Evolutionary conservation across 108 stramenopile species (phyloP), one percentile per base, ranked within the genome.

Genomic region (Fragilariopsis cylindrus): DNA sequence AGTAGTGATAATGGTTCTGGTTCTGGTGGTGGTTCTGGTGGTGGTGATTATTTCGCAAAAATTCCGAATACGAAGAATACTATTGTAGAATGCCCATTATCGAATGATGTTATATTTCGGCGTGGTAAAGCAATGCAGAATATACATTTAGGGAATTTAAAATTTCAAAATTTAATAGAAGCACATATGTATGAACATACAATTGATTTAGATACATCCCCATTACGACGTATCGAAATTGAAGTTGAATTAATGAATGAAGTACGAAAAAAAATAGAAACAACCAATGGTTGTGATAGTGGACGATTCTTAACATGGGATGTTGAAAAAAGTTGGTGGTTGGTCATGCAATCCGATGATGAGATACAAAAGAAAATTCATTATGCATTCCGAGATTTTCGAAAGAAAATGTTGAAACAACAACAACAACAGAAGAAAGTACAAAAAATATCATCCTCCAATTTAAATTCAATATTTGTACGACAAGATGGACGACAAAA

Each of bases 301-400:
- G 67, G 67, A 48, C 48, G 67, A 18, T 68, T 68, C 30, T 68
- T 68, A 19, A 52, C 39, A 50, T 68, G 67, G 67, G 48, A 68
- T 3, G 46, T 45, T 4, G 21, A 68, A 11, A 48, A 52, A 11
- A 12, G 67, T 21, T 68, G 67, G 48, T 68, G 67, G 67, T 42
- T 63, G 42, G 13, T 15, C 7, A 63, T 63, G 62, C n/a, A 7
- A 5, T 7, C 3, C 7, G 13, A 43, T 40, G 43, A 63, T 16
- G 43, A 63, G 46, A 63, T 63, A 15, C 43, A 40, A 63, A 41
- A n/a, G 13, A 63, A 63, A 63, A 44, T 63, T 9, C 62, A 63
- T 63, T 63, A 63, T 43, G 62, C 62, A 12, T 63, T 63, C 45
- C 62, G 62, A 45, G 62, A 63, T 13, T 63, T 63, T 45, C 62